A percentile compares a stretch with the other conserved stretches of the same genome.
Conservation (phyloP, 2,329 filamentous ascomycete genomes). For the Talaromyces sp. region DNA sequence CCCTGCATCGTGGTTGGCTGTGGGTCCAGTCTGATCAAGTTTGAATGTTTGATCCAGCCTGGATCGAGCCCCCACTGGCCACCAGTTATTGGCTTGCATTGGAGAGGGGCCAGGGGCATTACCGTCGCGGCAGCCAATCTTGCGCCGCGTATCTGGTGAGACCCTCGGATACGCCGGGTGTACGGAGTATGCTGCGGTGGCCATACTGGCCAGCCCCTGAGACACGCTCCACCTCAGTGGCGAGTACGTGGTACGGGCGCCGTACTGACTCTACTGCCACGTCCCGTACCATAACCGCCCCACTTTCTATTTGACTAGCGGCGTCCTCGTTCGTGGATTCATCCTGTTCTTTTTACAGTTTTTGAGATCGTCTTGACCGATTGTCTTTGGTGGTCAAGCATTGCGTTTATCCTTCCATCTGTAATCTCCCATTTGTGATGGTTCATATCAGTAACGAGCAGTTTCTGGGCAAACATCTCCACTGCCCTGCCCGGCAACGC, state of each 20-base stretch:
- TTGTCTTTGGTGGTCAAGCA: no score
- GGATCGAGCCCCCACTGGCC: not conserved
- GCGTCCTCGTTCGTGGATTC: not conserved
- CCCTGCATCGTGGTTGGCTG: not conserved
- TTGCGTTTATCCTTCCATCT: not conserved
- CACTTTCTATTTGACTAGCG: not conserved
- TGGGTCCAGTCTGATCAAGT: not conserved
- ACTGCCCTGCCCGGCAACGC: not conserved
- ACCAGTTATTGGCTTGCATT: not conserved
- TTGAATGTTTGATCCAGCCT: no score
- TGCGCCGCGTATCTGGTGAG: not conserved
- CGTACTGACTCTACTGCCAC: not conserved
- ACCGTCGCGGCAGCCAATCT: not conserved
- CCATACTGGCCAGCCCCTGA: constrained; percentile 9
- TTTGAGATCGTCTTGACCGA: no score
- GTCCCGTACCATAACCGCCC: not conserved
- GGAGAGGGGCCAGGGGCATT: not conserved
- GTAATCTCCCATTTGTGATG: not conserved
- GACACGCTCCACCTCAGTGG: constrained; percentile 8
- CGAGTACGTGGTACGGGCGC: not conserved
- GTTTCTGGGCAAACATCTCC: not conserved
- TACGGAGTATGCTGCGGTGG: not conserved
- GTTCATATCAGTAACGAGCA: not conserved
- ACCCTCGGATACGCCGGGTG: not conserved
- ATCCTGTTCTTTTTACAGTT: not conserved